A percentile compares a stretch with the other conserved stretches of the same genome.
Evolutionary conservation across 768 basidiomycete genomes (phyloP).

Genomic region (Suillus fuscotomentosus): DNA sequence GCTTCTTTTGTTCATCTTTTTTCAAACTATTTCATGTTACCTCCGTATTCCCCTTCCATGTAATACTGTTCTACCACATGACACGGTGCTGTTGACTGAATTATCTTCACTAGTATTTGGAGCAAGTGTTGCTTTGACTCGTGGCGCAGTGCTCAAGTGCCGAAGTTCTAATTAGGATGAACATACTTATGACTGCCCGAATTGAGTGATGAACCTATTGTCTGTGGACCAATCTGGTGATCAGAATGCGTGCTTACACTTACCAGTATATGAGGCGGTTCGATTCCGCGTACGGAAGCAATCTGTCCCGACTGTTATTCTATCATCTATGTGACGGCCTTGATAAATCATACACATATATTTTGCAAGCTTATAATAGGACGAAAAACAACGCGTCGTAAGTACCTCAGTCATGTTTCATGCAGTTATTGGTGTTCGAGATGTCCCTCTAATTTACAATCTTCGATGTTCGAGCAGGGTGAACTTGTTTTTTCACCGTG

Average conservation of each 20-base stretch:
- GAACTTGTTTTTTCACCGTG: not conserved
- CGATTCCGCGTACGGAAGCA: not conserved
- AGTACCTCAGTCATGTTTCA: not conserved
- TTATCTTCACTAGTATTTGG: not conserved
- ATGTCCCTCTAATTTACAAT: not conserved
- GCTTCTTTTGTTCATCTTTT: not conserved
- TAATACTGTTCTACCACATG: conserved; percentile 1
- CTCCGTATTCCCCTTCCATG: conserved; percentile 8
- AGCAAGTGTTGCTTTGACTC: not conserved
- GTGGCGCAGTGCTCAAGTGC: not conserved
- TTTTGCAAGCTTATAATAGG: not conserved
- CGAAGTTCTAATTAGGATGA: not conserved
- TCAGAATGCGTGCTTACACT: too few relatives aligned
- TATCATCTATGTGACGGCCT: not conserved
- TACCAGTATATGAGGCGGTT: too few relatives aligned
- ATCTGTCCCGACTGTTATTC: not conserved
- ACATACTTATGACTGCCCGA: not conserved
- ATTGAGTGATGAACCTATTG: not conserved
- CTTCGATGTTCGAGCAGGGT: not conserved
- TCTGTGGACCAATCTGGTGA: not conserved
- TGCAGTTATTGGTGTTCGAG: not conserved
- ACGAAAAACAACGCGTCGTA: not conserved
- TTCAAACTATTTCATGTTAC: conserved; percentile 5
- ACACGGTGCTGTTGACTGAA: not conserved
- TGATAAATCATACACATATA: not conserved